Base-by-base conservation (phyloP, 257 asterid genomes). In the Fraxinus pennsylvanica region DNA sequence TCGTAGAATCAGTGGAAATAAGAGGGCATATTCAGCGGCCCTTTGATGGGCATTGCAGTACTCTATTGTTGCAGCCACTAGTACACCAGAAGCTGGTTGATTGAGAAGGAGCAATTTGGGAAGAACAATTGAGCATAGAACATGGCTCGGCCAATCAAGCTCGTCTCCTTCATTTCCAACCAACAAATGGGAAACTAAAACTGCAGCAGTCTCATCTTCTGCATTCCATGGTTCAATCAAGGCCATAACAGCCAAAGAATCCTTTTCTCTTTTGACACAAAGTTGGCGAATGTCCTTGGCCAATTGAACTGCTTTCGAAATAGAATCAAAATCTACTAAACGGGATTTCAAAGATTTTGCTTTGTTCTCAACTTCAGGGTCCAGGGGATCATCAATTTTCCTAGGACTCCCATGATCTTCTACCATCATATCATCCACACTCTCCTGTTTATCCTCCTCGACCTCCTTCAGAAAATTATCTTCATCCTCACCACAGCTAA, bases 191-290 rank as follows among this genome's bases (percentile, higher is more conserved):
- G 91, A 82, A 69, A 92, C 75, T 74, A 93, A 80, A 84, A 89
- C 80, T 21, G 92, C 84, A 78, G 90, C 83, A 35, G 87, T 84
- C 77, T 93, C 97, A 72, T 93, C 97, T 73, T 88, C 95, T 19
- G 78, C 87, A 63, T 79, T 72, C 98, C 98, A 93, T 12, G 95
- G 95, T 84, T 90, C 92, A 39, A 89, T 83, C 80, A 84, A 54
- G 75, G 77, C 76, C 88, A 92, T 78, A 76, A 90, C 68, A 10
- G 45, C 80, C 78, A 88, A 88, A 19, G 87, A 35, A 30, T 82
- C 76, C 32, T 45, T 39, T 73, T 73, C 80, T 32, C 73, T 85
- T 21, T 73, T 77, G 1, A 68, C 32, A 74, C 93, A 89, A 78
- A 93, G 88, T 35, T 80, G 72, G 13, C 17, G 87, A 57, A 91